These are phyloP conservation scores for Canavalia ensiformis DNA, from an alignment of 306 rosid species.

Conservation along the genomic window DNA sequence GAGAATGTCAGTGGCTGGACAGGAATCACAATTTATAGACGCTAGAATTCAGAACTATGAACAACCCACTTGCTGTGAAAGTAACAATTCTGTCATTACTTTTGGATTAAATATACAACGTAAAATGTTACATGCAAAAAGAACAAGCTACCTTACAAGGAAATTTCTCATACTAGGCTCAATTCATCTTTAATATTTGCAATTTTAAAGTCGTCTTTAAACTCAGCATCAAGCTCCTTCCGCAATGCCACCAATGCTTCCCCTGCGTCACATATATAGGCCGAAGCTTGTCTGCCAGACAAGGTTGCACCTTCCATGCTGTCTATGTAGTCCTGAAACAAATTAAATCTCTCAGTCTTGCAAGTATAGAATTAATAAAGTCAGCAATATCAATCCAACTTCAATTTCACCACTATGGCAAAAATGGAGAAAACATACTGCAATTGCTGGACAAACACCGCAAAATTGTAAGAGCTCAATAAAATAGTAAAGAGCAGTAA, in stretches of 20 bases:
- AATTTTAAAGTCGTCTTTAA: constrained; percentile 47
- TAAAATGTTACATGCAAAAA: constrained; percentile 31
- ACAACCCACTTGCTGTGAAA: constrained; percentile 12
- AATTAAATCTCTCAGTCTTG: constrained; percentile 34
- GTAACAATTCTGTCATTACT: constrained; percentile 2
- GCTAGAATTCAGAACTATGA: constrained; percentile 6
- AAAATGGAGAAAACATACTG: constrained; percentile 18
- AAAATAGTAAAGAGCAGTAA: not conserved
- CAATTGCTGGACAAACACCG: not conserved
- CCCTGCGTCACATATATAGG: constrained; percentile 86
- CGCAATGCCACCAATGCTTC: constrained; percentile 79
- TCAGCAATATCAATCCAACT: constrained; percentile 37
- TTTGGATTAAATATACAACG: constrained; percentile 41
- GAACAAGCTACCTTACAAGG: constrained; percentile 12
- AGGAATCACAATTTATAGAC: constrained; percentile 20
- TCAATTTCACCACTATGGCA: constrained; percentile 24
- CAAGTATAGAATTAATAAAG: constrained; percentile 10
- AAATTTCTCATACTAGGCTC: constrained; percentile 70
- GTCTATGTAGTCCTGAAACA: constrained; percentile 92
- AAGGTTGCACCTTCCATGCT: constrained; percentile 99
- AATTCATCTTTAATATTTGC: constrained; percentile 73
- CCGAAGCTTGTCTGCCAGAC: constrained; percentile 92
- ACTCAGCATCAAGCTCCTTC: constrained; percentile 66
- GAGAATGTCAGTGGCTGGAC: not conserved
- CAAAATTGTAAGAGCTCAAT: not conserved